Percentiles rank a stretch among this genome's conserved stretches.
Evolutionary conservation across 176 grass and related monocot species (phyloP).

Genomic region (Musa acuminata): DNA sequence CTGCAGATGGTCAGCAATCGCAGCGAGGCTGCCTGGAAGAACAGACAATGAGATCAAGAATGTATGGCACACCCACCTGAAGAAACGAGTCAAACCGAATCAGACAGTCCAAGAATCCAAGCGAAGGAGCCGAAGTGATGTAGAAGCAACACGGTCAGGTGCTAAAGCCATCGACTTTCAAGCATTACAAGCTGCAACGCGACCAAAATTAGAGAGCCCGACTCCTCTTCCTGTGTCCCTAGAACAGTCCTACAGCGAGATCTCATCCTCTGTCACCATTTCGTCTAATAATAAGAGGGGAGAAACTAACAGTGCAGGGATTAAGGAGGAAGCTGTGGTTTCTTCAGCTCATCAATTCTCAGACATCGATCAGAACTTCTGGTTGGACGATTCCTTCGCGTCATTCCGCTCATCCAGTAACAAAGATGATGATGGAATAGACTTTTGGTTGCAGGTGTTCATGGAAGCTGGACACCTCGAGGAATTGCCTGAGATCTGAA

Average conservation of each 20-base stretch:
- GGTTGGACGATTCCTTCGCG: conserved; percentile 25
- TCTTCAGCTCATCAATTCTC: conserved; percentile 14
- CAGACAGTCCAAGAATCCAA: background rate
- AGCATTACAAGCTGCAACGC: background rate
- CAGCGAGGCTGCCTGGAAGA: conserved; percentile 1
- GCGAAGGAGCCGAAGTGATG: background rate
- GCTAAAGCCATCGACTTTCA: background rate
- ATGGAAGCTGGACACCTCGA: conserved; percentile 34
- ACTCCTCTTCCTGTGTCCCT: background rate
- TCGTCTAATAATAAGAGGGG: background rate
- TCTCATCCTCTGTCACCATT: background rate
- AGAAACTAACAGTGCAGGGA: background rate
- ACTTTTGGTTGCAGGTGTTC: conserved; percentile 52
- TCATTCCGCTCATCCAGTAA: conserved; percentile 2
- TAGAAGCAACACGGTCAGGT: background rate
- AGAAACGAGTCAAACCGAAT: background rate
- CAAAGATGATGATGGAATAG: conserved; percentile 42
- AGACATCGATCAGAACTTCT: conserved; percentile 42
- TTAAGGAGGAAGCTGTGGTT: conserved; percentile 32
- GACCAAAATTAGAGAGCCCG: background rate
- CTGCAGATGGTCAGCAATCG: conserved; percentile 13
- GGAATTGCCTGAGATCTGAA: conserved; percentile 10
- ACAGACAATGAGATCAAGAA: conserved; percentile 27
- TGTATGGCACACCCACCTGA: conserved; percentile 19
- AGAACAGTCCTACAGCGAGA: background rate